A percentile compares a stretch with the other conserved stretches of the same genome.
Evolutionary conservation across 2,329 filamentous ascomycete genomes (phyloP).

Genomic region (Ceratocystis variospora): DNA sequence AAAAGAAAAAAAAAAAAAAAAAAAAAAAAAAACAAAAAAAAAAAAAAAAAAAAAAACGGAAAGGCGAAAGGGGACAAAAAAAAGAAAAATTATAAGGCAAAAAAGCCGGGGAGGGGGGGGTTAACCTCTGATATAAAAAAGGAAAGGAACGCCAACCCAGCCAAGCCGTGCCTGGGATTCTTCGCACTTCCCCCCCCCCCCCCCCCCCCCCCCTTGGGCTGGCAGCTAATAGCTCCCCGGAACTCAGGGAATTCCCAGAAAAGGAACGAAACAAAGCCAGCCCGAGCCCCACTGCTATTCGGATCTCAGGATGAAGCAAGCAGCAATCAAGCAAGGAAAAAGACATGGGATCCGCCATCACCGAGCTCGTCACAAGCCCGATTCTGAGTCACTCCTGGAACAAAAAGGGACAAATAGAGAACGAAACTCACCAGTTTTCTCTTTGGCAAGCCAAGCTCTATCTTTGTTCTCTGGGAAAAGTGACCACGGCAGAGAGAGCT

Average conservation of each 20-base stretch:
- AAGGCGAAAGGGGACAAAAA: not conserved
- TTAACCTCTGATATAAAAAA: not conserved
- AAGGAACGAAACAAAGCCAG: not conserved
- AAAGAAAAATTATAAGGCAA: not conserved
- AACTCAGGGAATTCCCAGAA: not conserved
- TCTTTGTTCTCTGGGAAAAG: not conserved
- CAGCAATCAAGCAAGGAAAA: not conserved
- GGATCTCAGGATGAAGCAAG: not conserved
- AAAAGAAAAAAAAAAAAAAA: not conserved
- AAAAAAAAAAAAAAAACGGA: not conserved
- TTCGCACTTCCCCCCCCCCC: not conserved
- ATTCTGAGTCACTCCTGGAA: not conserved
- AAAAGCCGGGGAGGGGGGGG: not conserved
- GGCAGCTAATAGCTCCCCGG: not conserved
- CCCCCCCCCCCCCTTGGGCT: not conserved
- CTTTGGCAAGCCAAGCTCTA: not conserved
- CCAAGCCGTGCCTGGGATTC: not conserved
- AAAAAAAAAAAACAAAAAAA: constrained; percentile 2
- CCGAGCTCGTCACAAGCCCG: not conserved
- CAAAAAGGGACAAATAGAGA: not conserved
- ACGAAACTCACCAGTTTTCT: not conserved
- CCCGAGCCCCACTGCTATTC: not conserved
- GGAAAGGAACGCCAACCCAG: not conserved
- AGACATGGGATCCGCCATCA: not conserved
- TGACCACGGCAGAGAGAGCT: not conserved